Evolutionary conservation across 2,329 filamentous ascomycete genomes (phyloP).

Genomic region (Aspergillus tamarii): DNA sequence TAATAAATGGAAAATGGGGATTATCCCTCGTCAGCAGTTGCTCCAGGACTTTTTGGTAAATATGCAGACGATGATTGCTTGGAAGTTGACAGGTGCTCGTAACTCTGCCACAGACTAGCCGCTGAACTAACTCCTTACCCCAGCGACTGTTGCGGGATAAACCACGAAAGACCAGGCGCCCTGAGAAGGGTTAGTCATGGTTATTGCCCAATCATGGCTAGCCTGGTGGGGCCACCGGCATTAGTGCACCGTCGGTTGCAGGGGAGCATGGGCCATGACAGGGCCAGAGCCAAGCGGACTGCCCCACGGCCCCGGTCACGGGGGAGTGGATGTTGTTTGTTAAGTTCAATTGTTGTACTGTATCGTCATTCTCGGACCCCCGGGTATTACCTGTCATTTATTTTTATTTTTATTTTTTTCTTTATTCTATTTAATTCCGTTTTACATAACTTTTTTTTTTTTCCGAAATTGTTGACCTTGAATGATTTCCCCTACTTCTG

Average conservation of each 20-base stretch:
- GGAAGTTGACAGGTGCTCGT: conserved; percentile 5
- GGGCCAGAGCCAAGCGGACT: conserved; percentile 19
- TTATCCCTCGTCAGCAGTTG: conserved; percentile 8
- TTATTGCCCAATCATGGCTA: background rate
- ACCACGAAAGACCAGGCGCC: conserved; percentile 23
- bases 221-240: conserved; percentile 9
- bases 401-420: background rate
- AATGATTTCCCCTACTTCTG: background rate
- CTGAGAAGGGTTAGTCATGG: conserved; percentile 7
- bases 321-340: conserved; percentile 10
- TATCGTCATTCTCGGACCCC: conserved; percentile 11
- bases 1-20: background rate
- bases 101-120: conserved; percentile 9
- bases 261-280: conserved; percentile 27
- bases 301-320: conserved; percentile 20
- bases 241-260: conserved; percentile 10
- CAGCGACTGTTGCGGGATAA: conserved; percentile 26
- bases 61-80: conserved; percentile 10
- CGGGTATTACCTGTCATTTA: conserved; percentile 6
- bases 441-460: background rate
- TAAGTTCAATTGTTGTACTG: conserved; percentile 1
- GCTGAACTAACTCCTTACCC: conserved; percentile 15
- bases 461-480: background rate
- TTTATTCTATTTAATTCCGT: background rate
- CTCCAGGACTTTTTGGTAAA: conserved; percentile 6